A percentile compares a stretch with the other conserved stretches of the same genome.
These are phyloP conservation scores for Lactifluus piperatus DNA, from an alignment of 768 basidiomycete species.

Conservation along the genomic window DNA sequence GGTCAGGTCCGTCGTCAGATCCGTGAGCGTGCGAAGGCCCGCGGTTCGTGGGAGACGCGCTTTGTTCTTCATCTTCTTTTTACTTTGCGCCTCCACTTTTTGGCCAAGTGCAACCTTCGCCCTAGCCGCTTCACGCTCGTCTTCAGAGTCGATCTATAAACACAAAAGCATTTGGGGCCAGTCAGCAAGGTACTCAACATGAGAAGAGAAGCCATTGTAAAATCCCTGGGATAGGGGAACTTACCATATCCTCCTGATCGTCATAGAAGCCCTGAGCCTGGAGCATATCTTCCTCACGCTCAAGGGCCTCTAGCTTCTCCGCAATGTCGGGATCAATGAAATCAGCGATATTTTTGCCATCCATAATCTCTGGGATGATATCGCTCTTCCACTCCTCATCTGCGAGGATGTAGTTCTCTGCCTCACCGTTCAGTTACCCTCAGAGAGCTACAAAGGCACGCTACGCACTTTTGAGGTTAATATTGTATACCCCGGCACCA, in stretches of 20 bases:
- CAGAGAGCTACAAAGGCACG: background rate
- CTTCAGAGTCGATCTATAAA: slow-evolving; percentile 42
- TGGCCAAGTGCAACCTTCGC: slow-evolving; percentile 49
- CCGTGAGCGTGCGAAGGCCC: slow-evolving; percentile 54
- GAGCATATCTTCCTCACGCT: slow-evolving; percentile 93
- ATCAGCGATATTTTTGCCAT: slow-evolving; percentile 98
- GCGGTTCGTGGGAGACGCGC: slow-evolving; percentile 71
- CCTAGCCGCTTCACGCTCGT: slow-evolving; percentile 70
- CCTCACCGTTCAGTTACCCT: background rate
- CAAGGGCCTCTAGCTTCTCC: slow-evolving; percentile 93
- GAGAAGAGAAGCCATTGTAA: background rate
- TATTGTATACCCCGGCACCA: slow-evolving; percentile 84
- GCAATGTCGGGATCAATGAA: slow-evolving; percentile 97
- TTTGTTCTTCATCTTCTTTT: slow-evolving; percentile 84
- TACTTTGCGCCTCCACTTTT: slow-evolving; percentile 69
- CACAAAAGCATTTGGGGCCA: background rate
- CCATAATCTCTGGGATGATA: slow-evolving; percentile 95
- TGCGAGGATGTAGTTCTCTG: slow-evolving; percentile 85
- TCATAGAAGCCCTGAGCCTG: slow-evolving; percentile 94
- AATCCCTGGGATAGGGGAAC: slow-evolving; percentile 19
- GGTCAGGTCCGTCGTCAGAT: slow-evolving; percentile 76
- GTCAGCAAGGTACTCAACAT: background rate
- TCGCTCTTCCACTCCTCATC: slow-evolving; percentile 95
- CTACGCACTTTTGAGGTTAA: slow-evolving; percentile 78
- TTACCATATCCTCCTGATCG: slow-evolving; percentile 76